Evolutionary conservation across 805 yeast species (phyloP), one percentile per base, ranked within the genome.

Genomic region (Lipomyces oligophaga): DNA sequence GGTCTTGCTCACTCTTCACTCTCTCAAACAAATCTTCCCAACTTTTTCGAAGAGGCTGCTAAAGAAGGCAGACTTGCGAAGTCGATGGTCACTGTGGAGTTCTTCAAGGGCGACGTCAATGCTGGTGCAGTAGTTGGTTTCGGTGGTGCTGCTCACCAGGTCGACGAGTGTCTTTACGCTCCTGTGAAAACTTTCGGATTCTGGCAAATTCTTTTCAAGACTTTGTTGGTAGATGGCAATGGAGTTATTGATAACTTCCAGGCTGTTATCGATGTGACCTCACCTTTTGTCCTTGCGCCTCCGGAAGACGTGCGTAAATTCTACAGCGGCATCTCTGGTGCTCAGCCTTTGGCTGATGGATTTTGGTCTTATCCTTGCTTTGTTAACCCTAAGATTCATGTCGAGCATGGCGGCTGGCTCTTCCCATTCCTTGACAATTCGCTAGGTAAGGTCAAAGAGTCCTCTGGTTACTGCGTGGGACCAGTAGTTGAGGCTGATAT

Each of bases 351-450:
- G n/a, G n/a, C 46, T 3, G 47, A 47, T 34, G 55, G 55, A 4
- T 51, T 51, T 42, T 51, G 55, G 55, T 36, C 45, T 2, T 51
- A 43, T 35, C 55, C 55, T 3, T 51, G 55, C 40, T 51, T 43
- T 27, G 55, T 47, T 32, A 38, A 51, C 15, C 55, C 55, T 20
- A 43, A 48, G 21, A 24, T 51, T 27, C 55, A 51, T 39, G 20
- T 51, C 25, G 55, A 51, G 39, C 55, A 51, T 33, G 55, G 47
- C 18, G 55, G 55, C 31, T 51, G 55, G 55, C 46, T 47, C 11
- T 51, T 51, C 40, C 55, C 55, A 2, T 18, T 51, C 43, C 43
- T 26, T n/a, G 52, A 47, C 25, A 26, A 35, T 4, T 48, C 53
- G 3, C 40, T 51, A 6, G 55, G 55, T 5, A 49, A 44, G 30